These are phyloP conservation scores for Penicillium vulpinum DNA, from an alignment of 2,329 filamentous ascomycete species.

Conservation along the genomic window DNA sequence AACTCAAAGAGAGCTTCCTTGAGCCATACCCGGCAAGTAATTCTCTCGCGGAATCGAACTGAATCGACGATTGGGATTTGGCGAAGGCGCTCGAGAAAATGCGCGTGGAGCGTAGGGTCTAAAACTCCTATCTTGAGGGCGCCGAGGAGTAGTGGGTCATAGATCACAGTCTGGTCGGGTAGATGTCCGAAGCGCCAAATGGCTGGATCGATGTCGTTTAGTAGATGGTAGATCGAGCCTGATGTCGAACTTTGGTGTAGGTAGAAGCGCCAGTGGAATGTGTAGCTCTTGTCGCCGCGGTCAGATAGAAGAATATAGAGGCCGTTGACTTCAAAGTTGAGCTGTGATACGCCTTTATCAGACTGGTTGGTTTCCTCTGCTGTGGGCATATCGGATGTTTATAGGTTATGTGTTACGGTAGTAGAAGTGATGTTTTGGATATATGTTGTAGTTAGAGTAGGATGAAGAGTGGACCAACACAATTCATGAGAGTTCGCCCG, in stretches of 20 bases:
- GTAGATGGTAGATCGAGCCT: not conserved
- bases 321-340: not conserved
- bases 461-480: not conserved
- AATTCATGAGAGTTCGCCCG: not conserved
- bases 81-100: not conserved
- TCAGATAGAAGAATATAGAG: not conserved
- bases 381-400: not conserved
- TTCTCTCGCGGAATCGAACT: not conserved
- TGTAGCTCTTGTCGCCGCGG: not conserved
- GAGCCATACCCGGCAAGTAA: constrained; percentile 1
- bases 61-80: not conserved
- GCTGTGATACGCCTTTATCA: too few relatives aligned
- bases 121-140: not conserved
- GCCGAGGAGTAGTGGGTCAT: not conserved
- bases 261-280: not conserved
- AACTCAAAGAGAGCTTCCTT: not conserved
- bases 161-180: not conserved
- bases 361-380: too few relatives aligned
- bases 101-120: not conserved
- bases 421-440: not conserved
- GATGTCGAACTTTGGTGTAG: not conserved
- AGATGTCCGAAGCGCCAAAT: not conserved
- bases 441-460: too few relatives aligned
- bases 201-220: not conserved
- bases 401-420: not conserved